These are phyloP conservation scores for Isochrysis galbana DNA, from an alignment of 78 protist species.

Conservation along the genomic window DNA sequence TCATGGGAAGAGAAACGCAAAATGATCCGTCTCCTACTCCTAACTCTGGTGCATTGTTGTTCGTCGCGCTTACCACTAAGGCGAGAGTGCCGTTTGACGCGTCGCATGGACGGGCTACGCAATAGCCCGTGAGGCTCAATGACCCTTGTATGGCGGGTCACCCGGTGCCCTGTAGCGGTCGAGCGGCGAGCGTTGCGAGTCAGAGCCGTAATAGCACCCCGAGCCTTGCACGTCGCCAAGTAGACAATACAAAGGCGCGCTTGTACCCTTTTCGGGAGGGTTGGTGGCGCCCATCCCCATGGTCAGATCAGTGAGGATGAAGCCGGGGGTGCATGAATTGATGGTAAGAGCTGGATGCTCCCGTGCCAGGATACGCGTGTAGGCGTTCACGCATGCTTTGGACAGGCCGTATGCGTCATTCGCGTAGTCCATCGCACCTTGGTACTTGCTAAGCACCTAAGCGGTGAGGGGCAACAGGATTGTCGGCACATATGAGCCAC, in stretches of 20 bases:
- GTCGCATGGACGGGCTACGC: too few relatives aligned
- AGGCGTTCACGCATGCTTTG: background rate
- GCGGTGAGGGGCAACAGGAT: too few relatives aligned
- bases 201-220: background rate
- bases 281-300: constrained; percentile 30
- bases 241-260: background rate
- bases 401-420: constrained; percentile 19
- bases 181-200: background rate
- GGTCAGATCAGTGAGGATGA: constrained; percentile 24
- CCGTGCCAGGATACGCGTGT: background rate
- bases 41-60: too few relatives aligned
- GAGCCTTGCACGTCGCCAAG: background rate
- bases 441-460: background rate
- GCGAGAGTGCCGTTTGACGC: too few relatives aligned
- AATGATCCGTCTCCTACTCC: too few relatives aligned
- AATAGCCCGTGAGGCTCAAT: background rate
- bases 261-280: background rate
- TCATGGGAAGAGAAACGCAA: too few relatives aligned
- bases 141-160: background rate
- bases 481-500: too few relatives aligned
- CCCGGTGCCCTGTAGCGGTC: background rate
- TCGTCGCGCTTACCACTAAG: too few relatives aligned
- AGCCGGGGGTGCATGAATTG: constrained; percentile 37
- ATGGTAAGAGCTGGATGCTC: background rate
- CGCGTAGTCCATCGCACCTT: background rate